Base-by-base conservation (phyloP, 2,329 filamentous ascomycete species). In the Ceratocystiopsis brevicomis region DNA sequence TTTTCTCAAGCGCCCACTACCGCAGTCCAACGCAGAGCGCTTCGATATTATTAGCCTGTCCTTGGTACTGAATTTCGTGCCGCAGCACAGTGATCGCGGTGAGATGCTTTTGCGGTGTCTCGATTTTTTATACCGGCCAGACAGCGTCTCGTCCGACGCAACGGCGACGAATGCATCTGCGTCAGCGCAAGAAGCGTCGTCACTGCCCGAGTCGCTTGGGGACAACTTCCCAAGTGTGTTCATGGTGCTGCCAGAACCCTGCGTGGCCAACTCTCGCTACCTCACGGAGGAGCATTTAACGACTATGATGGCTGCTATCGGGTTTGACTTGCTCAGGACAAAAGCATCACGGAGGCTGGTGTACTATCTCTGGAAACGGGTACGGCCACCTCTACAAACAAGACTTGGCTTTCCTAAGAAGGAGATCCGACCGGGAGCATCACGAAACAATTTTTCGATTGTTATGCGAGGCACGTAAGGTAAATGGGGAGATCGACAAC, bases 11-110 rank as follows among this genome's bases (percentile, higher is more conserved):
- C 71, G 86, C 21, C 82, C 86, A 0, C 59, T 88, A 3, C 88
- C 88, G 0, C 57, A 56, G 6, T 58, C 68, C 18, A 64, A 70
- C 6, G 58, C 63, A 0, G 76, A 86, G 37, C 66, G 65, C 18
- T 96, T 96, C 56, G 84, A 98, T 56, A 73, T 96, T 42, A 79
- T 98, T 53, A 94, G 86, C 41, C 66, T 98, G 19, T 94, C 86
- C 10, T 65, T 98, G 43, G 90, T 98, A 6, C 67, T 98, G 49
- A 98, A 98, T 59, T 98, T 86, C 55, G 87, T 96, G 3, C 83
- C 88, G 0, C 78, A 87, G 51, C 71, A 85, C 3, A 61, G 62
- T 32, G 71, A 68, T 5, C 72, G 87, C 52, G 90, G 90, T 2
- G 73, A 82, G 45, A 98, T 98, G 90, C 70, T 98, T 43, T 67